Evolutionary conservation across 495 filamentous ascomycete genomes (phyloP).

Genomic region (Aspergillus asperescens): DNA sequence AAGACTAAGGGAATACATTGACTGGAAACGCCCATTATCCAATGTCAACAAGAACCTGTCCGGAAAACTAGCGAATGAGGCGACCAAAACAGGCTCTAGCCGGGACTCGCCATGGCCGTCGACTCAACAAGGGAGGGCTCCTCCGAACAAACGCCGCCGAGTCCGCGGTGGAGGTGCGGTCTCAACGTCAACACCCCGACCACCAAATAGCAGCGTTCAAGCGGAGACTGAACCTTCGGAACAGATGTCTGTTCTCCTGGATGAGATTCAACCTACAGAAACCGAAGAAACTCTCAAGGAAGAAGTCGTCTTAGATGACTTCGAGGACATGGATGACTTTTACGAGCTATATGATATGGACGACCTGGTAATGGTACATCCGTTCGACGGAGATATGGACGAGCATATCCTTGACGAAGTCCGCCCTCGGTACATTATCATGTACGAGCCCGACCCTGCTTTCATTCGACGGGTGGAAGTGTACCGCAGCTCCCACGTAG

Average conservation of each 20-base stretch:
- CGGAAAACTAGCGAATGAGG: conserved; percentile 23
- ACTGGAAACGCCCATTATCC: conserved; percentile 87
- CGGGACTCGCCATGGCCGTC: conserved; percentile 21
- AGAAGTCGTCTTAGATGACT: conserved; percentile 72
- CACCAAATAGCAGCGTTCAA: conserved; percentile 62
- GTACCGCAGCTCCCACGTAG: conserved; percentile 87
- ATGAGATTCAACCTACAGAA: conserved; percentile 63
- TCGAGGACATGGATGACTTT: conserved; percentile 87
- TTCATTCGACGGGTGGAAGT: conserved; percentile 95
- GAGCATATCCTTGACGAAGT: conserved; percentile 92
- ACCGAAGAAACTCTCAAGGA: conserved; percentile 59
- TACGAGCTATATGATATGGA: conserved; percentile 92
- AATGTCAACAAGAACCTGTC: conserved; percentile 79
- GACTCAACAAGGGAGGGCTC: conserved; percentile 54
- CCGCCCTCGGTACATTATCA: conserved; percentile 89
- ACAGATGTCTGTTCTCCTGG: conserved; percentile 63
- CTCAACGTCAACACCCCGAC: conserved; percentile 45
- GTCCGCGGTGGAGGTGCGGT: conserved; percentile 74
- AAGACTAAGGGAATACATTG: conserved; percentile 79
- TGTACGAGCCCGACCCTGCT: conserved; percentile 96
- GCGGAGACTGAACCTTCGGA: conserved; percentile 74
- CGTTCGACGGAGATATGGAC: conserved; percentile 93
- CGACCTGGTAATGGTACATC: conserved; percentile 81
- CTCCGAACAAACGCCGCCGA: conserved; percentile 82
- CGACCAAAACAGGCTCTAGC: conserved; percentile 19